Evolutionary conservation across 371 early-diverging fungal species (phyloP).

Genomic region (Saksenaea oblongispora): DNA sequence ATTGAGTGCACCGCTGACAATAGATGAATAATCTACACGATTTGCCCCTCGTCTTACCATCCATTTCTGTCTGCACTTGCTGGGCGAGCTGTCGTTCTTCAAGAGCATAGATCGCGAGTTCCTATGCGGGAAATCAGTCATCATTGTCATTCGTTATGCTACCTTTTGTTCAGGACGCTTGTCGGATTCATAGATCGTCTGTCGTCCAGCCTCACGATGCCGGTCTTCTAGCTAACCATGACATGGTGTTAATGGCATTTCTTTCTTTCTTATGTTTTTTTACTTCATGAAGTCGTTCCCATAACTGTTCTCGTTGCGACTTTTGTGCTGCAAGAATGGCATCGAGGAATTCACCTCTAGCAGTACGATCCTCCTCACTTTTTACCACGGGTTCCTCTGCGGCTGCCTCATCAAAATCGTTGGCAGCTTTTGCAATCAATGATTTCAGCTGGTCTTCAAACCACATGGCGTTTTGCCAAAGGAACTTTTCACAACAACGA

Average conservation of each 20-base stretch:
- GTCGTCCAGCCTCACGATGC: slow-evolving; percentile 6
- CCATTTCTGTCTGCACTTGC: slow-evolving; percentile 15
- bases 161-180: slow-evolving; percentile 11
- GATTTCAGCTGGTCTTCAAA: slow-evolving; percentile 17
- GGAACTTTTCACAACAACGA: too few species aligned
- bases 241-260: neutral
- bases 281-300: slow-evolving; percentile 36
- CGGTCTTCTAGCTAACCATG: slow-evolving; percentile 20
- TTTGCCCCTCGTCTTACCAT: neutral
- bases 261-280: neutral
- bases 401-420: slow-evolving; percentile 27
- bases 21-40: slow-evolving; percentile 8
- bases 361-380: slow-evolving; percentile 33
- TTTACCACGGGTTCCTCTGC: slow-evolving; percentile 18
- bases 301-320: slow-evolving; percentile 24
- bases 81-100: slow-evolving; percentile 10
- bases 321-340: slow-evolving; percentile 24
- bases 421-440: slow-evolving; percentile 35
- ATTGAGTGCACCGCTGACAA: slow-evolving; percentile 7
- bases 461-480: slow-evolving; percentile 17
- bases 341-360: slow-evolving; percentile 26
- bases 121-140: neutral
- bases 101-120: slow-evolving; percentile 7
- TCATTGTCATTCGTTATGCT: neutral
- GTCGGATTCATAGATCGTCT: neutral